Evolutionary conservation across 139 green algal genomes (phyloP).

Genomic region (Micractinium conductrix): DNA sequence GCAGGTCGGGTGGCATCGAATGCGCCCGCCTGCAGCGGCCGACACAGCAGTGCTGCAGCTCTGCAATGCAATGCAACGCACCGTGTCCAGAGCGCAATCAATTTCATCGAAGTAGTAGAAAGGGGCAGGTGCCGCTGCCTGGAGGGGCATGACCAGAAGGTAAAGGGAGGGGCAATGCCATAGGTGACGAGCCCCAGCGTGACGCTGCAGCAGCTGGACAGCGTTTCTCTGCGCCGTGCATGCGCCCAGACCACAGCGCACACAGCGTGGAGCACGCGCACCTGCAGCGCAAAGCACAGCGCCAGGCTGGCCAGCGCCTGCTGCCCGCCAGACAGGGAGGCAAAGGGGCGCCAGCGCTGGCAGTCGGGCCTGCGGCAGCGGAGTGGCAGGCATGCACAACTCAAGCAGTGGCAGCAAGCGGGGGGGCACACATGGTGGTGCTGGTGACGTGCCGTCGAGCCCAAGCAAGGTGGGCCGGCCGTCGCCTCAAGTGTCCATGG

Average conservation of each 20-base stretch:
- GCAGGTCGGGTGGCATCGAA: background rate
- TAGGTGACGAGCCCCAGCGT: no score
- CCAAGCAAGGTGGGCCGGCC: no score
- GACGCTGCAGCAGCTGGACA: no score
- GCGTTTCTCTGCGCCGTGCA: no score
- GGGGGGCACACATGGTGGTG: no score
- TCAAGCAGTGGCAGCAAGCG: no score
- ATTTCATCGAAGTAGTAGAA: constrained; percentile 94
- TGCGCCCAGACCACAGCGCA: no score
- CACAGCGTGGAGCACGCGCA: no score
- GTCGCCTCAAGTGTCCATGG: no score
- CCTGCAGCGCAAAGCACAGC: constrained; percentile 79
- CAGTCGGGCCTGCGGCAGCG: constrained; percentile 58
- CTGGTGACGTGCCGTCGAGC: no score
- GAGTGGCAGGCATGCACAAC: background rate
- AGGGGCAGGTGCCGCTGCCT: constrained; percentile 75
- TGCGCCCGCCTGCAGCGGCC: background rate
- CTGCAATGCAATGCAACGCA: background rate
- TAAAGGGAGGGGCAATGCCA: no score
- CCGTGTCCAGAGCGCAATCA: constrained; percentile 32
- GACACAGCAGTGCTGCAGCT: background rate
- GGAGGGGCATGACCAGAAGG: no score
- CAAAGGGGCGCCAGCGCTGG: constrained; percentile 73
- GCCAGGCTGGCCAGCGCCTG: constrained; percentile 82
- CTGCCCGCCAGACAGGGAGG: constrained; percentile 76